Evolutionary conservation across 2,329 filamentous ascomycete species (phyloP), one percentile per base, ranked within the genome.

Genomic region (Colletotrichum incanum): DNA sequence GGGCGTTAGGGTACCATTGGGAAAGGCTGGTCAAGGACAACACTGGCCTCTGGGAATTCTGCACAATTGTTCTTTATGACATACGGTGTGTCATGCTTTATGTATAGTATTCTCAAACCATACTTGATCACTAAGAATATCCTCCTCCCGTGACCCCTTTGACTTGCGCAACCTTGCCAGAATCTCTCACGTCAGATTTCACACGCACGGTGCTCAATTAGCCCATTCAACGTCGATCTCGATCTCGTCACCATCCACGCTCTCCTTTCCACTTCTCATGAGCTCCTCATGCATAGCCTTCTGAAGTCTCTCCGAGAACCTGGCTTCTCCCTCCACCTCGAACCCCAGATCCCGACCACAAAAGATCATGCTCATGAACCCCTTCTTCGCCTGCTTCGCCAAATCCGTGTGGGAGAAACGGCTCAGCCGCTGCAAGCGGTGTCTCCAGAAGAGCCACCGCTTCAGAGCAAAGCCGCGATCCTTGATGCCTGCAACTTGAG

Each of bases 341-440:
- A 28, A 26, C 23, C 41, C 26, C 18, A 60, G 12, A n/a, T 60
- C 39, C 16, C 58, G 23, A 18, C 58, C 58, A 5, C 39, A 45
- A 39, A 47, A 60, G 20, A 60, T 34, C 58, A 60, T 60, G 23
- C 58, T 47, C 58, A 60, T 47, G 58, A 60, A 60, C 23, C 23
- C 41, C 14, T n/a, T 28, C 41, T 60, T 60, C 26, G 41, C 58
- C 58, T 20, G 16, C 9, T 45, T 26, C n/a, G 55, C 55, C 55
- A 43, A 12, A 43, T 55, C 52, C 16, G 31, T 18, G 14, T 18
- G 12, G 12, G 41, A 37, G 34, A 8, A 37, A 11, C 34, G 11
- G 7, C 34, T 37, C 34, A 37, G 34, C 34, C 9, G 7, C 34
- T 37, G 34, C 34, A 37, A 37, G 34, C 34, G 34, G 34, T 8